A percentile compares a stretch with the other conserved stretches of the same genome.
phyloP scores from a whole-genome alignment of 192 early-diverging fungal species.

The Podila epicladia region DNA sequence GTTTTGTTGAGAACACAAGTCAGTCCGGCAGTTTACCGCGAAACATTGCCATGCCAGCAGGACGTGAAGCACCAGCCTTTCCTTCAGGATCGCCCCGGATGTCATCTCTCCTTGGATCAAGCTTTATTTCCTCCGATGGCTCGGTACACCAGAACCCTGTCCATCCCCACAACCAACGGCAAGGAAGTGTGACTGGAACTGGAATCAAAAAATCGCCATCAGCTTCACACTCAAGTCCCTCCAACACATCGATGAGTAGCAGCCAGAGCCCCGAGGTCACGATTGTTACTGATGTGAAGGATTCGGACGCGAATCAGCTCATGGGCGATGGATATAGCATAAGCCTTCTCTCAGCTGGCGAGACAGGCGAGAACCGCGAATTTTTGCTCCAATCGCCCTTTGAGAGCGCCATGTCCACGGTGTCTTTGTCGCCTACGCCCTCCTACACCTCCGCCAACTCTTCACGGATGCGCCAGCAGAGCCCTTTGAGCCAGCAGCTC shows the following conservation, averaged over 20 bases:
- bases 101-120: conserved; percentile 40
- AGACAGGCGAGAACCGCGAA: not conserved
- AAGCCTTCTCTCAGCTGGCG: not conserved
- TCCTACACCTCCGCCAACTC: not conserved
- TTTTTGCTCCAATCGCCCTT: conserved; percentile 1
- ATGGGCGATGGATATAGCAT: not conserved
- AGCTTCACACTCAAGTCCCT: conserved; percentile 26
- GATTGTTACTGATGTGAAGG: not conserved
- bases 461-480: conserved; percentile 11
- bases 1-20: not conserved
- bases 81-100: conserved; percentile 32
- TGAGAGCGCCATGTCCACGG: not conserved
- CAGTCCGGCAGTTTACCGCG: conserved; percentile 9
- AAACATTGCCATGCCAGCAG: conserved; percentile 10
- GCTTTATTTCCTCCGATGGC: conserved; percentile 33
- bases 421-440: conserved; percentile 16
- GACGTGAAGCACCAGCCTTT: conserved; percentile 2
- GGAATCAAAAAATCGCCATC: conserved; percentile 11
- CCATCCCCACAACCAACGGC: conserved; percentile 24
- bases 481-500: conserved; percentile 19
- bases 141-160: conserved; percentile 23
- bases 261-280: conserved; percentile 28
- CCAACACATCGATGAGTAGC: conserved; percentile 17
- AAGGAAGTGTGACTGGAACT: not conserved
- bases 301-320: conserved; percentile 5